These are phyloP conservation scores for Cladophialophora exuberans DNA, from an alignment of 2,329 filamentous ascomycete species.

Conservation along the genomic window DNA sequence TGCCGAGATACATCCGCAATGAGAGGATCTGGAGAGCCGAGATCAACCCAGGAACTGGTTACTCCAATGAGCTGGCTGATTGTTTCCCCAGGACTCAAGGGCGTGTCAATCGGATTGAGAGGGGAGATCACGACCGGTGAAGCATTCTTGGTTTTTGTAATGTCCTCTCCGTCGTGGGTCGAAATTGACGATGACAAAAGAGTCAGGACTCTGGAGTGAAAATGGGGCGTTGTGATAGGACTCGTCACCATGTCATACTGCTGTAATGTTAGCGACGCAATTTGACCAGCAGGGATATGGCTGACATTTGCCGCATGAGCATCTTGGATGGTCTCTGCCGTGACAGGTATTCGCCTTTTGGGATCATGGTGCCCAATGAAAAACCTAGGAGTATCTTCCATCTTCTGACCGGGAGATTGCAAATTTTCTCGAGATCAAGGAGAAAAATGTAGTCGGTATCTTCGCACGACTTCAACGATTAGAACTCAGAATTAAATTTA, in stretches of 20 bases:
- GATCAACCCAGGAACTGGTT: conserved; percentile 90
- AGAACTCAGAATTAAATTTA: no score
- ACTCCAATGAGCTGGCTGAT: conserved; percentile 76
- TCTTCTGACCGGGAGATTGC: not conserved
- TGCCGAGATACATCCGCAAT: conserved; percentile 87
- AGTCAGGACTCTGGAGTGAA: conserved; percentile 61
- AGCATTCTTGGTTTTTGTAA: conserved; percentile 47
- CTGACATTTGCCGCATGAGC: conserved; percentile 61
- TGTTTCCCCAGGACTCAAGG: conserved; percentile 80
- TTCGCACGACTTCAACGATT: no score
- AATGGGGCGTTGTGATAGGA: conserved; percentile 63
- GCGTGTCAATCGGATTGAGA: conserved; percentile 50
- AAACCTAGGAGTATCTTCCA: conserved; percentile 51
- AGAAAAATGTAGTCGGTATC: not conserved
- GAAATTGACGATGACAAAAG: conserved; percentile 57
- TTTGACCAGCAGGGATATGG: conserved; percentile 13
- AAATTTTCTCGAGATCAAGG: not conserved
- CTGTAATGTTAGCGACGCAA: conserved; percentile 24
- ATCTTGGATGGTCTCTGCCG: conserved; percentile 54
- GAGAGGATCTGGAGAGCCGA: conserved; percentile 79
- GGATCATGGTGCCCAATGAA: conserved; percentile 66
- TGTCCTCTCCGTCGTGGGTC: conserved; percentile 44
- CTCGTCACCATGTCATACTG: conserved; percentile 69
- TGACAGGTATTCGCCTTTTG: conserved; percentile 53
- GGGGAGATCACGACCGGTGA: conserved; percentile 45